Base-by-base conservation (phyloP, 768 basidiomycete genomes). In the Cantharellus anzutake region DNA sequence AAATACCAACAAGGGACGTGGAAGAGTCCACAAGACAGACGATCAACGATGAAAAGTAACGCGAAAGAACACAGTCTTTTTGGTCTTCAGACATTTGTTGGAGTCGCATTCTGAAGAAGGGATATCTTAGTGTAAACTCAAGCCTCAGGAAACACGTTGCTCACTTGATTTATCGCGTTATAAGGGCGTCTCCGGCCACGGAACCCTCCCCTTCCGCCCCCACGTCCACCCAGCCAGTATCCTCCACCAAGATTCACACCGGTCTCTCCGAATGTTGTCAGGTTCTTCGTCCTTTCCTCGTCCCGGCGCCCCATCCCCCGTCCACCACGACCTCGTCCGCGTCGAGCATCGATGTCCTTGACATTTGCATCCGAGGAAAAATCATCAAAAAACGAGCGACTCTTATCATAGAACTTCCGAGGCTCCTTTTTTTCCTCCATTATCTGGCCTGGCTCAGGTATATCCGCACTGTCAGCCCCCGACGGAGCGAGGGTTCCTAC, bases 221-320 rank as follows among this genome's bases (percentile, higher is more conserved):
- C 42, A 16, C 40, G 5, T 16, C 56, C 56, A 57, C 40, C 56
- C 56, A 14, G 7, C 56, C 56, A 57, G 7, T 55, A 37, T 14
- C 5, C 42, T 37, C 56, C 56, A 14, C 7, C 56, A 57, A 7
- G 7, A 11, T 57, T 38, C 56, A 39, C 41, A 41, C 86, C 86
- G 4, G 86, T 80, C 68, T 90, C 87, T 2, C 87, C 88, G 74
- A 91, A 91, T 4, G 87, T 90, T 39, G 84, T 83, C 4, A 90
- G 80, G 65, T 90, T 90, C 70, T 78, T 80, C 69, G 87, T 85
- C 61, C 87, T 71, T 67, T 90, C 87, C 65, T 89, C 88, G 64
- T 90, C 86, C 51, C 87, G 71, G 7, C 52, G 7, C 11, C 64
- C 86, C 75, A 64, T 80, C 85, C 58, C 82, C 73, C 0, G 82